Percentiles rank a stretch among this genome's conserved stretches.
Conservation (phyloP, 1,139 yeast genomes). For the Kodamaea sp. region DNA sequence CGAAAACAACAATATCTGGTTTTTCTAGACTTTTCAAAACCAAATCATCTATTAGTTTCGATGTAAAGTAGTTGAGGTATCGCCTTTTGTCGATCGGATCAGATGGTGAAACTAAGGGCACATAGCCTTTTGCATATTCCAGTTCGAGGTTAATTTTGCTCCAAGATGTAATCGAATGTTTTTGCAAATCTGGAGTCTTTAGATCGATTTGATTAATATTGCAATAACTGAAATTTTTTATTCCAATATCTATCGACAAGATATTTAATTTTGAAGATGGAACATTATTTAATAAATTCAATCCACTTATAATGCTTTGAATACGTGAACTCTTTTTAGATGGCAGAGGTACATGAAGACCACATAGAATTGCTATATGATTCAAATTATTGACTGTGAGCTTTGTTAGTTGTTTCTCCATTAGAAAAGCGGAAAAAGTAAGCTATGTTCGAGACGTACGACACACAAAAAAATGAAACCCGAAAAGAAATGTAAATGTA, state of each 20-base stretch:
- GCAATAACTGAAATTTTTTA: slow-evolving; percentile 42
- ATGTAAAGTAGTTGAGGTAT: slow-evolving; percentile 24
- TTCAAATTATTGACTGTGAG: slow-evolving; percentile 16
- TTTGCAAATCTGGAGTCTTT: background rate
- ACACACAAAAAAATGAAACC: too few species aligned
- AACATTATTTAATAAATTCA: slow-evolving; percentile 13
- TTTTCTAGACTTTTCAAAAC: background rate
- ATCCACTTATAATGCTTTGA: slow-evolving; percentile 20
- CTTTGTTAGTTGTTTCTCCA: background rate
- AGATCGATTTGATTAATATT: slow-evolving; percentile 17
- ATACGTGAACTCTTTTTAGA: slow-evolving; percentile 28
- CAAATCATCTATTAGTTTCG: slow-evolving; percentile 17
- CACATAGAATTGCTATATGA: slow-evolving; percentile 35
- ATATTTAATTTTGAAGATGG: slow-evolving; percentile 18
- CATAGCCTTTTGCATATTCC: slow-evolving; percentile 15
- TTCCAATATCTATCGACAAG: slow-evolving; percentile 37
- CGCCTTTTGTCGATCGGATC: slow-evolving; percentile 24
- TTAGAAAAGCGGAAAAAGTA: too few species aligned
- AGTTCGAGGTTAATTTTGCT: slow-evolving; percentile 27
- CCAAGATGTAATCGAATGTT: slow-evolving; percentile 23
- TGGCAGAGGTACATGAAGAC: slow-evolving; percentile 25
- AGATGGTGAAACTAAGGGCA: slow-evolving; percentile 11
- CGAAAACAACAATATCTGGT: slow-evolving; percentile 30
- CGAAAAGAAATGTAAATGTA: too few species aligned
- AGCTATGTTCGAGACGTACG: too few species aligned